Base-by-base conservation (phyloP, 2,329 filamentous ascomycete genomes). In the Ophiocordyceps robertsii region DNA sequence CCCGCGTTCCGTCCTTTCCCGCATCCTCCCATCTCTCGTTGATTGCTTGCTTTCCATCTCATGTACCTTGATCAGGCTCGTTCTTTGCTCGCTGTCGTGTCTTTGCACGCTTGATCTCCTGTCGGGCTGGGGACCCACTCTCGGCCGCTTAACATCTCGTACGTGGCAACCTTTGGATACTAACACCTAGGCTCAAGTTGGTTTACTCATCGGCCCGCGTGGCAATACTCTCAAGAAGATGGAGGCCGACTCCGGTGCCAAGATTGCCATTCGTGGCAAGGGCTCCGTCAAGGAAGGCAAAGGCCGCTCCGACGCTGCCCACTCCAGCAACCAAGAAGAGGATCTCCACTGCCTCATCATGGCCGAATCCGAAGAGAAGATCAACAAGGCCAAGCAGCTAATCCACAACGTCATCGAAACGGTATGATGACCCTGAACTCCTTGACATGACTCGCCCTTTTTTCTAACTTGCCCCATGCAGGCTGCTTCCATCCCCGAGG, bases 221-320 rank as follows among this genome's bases (percentile, higher is more conserved):
- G 92, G 92, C 69, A 98, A 98, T 65, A 98, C 92, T 54, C 71
- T 98, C 61, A 98, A 98, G 73, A 98, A 95, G 67, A 98, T 98
- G 92, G 92, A 98, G 65, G 79, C 82, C 59, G 89, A 98, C 68
- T 98, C 92, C 44, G 82, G 82, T 50, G 92, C 92, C 63, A 98
- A 98, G 68, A 98, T 98, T 71, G 92, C 92, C 54, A 98, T 98
- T 61, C 90, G 92, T 67, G 92, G 92, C 72, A 98, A 98, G 69
- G 92, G 92, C 62, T 98, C 92, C 56, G 92, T 98, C 63, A 98
- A 98, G 68, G 92, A 98, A 77, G 92, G 92, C 72, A 98, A 98
- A 66, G 92, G 92, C 53, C 88, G 92, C 53, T 96, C 92, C 70
- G 92, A 98, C 65, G 92, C 92, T 56, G 92, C 92, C 69, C 92